Base-by-base conservation (phyloP, 768 basidiomycete genomes). In the Trametes cingulata region DNA sequence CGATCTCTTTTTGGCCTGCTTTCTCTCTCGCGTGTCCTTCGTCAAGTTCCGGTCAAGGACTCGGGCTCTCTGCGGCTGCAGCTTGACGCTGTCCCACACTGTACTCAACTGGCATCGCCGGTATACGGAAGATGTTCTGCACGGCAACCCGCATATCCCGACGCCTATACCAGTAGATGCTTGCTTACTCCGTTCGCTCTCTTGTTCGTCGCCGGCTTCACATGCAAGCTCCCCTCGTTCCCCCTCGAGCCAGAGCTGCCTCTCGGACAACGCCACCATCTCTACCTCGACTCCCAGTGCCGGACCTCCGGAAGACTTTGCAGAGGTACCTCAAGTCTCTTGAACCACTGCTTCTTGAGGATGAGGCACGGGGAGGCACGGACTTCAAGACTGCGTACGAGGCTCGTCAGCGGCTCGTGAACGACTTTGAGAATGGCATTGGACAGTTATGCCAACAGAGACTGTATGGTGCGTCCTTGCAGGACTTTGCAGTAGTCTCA, bases 231-330 rank as follows among this genome's bases (percentile, higher is more conserved):
- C 45, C 39, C 0, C 40, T 51, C 42, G 20, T 39, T 14, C 17
- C 15, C 58, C 33, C 40, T 33, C 29, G 20, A 1, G 15, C 48
- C 20, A 46, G 58, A 41, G 40, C 62, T 27, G 37, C 52, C 25
- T 46, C 60, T 9, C 43, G 52, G 3, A 42, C 60, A 15, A 12
- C 58, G 3, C 15, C 22, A 15, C 56, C 52, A 14, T 59, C 59
- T 22, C 70, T 91, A 35, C 88, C 88, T 12, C 85, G 91, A 56
- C 78, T 97, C 10, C 95, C 95, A 1, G 83, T 97, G 3, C 95
- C 94, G 17, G 81, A 87, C 59, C 81, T 98, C 1, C 80, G 81
- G 33, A 80, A 84, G 67, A 90, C 91, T 0, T 77, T 98, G 37
- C 81, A 89, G 64, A 82, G 80, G 56, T 98, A 97, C 70, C 74